Evolutionary conservation across 78 protist species (phyloP), one percentile per base, ranked within the genome.

Genomic region (Dictyostelium discoideum): DNA sequence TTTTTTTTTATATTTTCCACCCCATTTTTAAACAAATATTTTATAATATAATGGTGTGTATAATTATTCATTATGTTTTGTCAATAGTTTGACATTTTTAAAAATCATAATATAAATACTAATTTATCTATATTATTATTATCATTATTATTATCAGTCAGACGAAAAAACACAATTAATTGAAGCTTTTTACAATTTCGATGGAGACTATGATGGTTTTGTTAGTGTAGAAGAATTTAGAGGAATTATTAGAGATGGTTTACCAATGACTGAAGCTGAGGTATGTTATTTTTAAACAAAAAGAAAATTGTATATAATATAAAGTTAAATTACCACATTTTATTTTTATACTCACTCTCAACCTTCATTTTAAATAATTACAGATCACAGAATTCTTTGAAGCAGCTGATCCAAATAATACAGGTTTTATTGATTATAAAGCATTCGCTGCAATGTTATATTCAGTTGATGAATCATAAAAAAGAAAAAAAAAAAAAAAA

Each of bases 401-500:
- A 42, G 86, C 93, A 65, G 93, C 93, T 11, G 93, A 88, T 67
- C 93, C 93, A 88, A 80, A 46, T 20, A 88, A 88, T 78, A 88
- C 84, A 46, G 93, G 93, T 80, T 88, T 88, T 40, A 88, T 88
- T 78, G 93, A 88, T 88, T 88, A 88, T 26, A 78, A 88, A 65
- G 93, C 93, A 42, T 88, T 88, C 14, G 93, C 93, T 6, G 26
- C 82, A 11, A 80, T 80, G 85, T 88, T 88, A 65, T 88, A 88
- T 26, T 88, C 93, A 57, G 93, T 88, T 13, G 93, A 88, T 80
- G 93, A 88, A 88, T 88, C 93, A 18, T 88, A 88, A 88, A 40
- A 11, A n/a, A 72, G 7, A 65, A 22, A 20, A 24, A 67, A 24
- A 20, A 67, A 20, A 67, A 8, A 18, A 24, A 67, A 24, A 8